Evolutionary conservation across 805 yeast species (phyloP), one percentile per base, ranked within the genome.

Genomic region (Monosporozyma aquatica): DNA sequence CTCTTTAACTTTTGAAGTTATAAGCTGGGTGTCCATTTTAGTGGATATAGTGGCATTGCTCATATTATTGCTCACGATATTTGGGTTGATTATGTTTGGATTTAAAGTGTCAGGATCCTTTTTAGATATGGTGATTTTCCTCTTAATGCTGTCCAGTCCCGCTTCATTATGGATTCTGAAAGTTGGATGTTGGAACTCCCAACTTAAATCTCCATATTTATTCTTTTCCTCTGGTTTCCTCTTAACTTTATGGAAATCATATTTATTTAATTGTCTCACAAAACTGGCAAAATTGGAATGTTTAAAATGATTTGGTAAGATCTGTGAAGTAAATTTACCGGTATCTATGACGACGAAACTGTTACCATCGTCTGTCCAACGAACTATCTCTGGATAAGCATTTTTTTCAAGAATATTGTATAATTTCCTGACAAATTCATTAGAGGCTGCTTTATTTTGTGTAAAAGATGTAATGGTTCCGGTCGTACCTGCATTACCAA

Each of bases 171-270:
- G 80, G 26, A 76, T 75, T 50, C 75, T 75, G 62, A 92, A 92
- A 49, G 79, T 86, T 0, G 96, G 95, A 61, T 92, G 97, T 57
- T 80, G 78, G 67, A 92, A 90, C 61, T 90, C 97, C 97, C 97
- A 90, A 17, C 89, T 79, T 61, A 81, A 77, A 43, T 80, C 87
- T 30, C 87, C 84, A 54, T 79, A 78, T 45, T 77, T 76, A 23
- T 65, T 63, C 38, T 58, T 58, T 47, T 76, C 83, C 51, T 79
- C 87, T 44, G 70, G 75, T 32, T 83, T 68, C 37, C 77, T 70
- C 58, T 90, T 85, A 36, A 92, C 95, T 66, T 92, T 92, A 69
- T 92, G 98, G 69, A 92, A 92, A 64, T 90, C 98, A 59, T 92
- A 92, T 64, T 92, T 92, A 71, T 92, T 92, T 54, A 92, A 70